A percentile compares a stretch with the other conserved stretches of the same genome.
phyloP scores from a whole-genome alignment of 2,329 filamentous ascomycete genomes.

The Colletotrichum melonis region DNA sequence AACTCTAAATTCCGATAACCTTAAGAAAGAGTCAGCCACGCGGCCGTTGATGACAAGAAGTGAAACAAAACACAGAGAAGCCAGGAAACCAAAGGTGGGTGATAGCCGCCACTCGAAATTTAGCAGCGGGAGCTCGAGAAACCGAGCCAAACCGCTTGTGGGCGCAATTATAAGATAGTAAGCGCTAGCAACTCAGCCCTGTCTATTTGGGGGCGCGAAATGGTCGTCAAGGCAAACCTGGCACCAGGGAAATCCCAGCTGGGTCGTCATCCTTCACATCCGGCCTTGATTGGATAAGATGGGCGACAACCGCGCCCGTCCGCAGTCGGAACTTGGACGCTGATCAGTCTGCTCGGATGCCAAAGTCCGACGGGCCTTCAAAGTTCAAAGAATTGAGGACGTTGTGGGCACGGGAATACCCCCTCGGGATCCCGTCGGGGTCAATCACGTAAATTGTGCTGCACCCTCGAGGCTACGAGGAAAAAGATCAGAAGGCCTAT shows the following conservation, averaged over 20 bases:
- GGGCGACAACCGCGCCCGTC: neutral
- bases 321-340: neutral
- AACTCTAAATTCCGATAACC: neutral
- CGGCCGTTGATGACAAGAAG: neutral
- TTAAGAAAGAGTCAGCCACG: neutral
- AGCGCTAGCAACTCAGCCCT: constrained; percentile 31
- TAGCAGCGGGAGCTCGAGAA: constrained; percentile 7
- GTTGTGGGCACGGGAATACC: neutral
- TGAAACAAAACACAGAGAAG: neutral
- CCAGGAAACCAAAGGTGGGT: neutral
- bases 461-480: neutral
- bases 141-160: neutral
- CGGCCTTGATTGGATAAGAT: neutral
- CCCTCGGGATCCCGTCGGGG: neutral
- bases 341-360: constrained; percentile 3
- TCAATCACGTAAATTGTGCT: neutral
- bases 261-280: neutral
- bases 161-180: constrained; percentile 15
- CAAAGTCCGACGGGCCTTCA: neutral
- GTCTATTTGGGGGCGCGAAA: constrained; percentile 19
- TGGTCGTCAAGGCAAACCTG: neutral
- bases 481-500: neutral
- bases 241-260: neutral
- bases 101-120: neutral
- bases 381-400: neutral